Percentiles rank a stretch among this genome's conserved stretches.
Evolutionary conservation across 306 rosid species (phyloP).

Genomic region (Vicia villosa): DNA sequence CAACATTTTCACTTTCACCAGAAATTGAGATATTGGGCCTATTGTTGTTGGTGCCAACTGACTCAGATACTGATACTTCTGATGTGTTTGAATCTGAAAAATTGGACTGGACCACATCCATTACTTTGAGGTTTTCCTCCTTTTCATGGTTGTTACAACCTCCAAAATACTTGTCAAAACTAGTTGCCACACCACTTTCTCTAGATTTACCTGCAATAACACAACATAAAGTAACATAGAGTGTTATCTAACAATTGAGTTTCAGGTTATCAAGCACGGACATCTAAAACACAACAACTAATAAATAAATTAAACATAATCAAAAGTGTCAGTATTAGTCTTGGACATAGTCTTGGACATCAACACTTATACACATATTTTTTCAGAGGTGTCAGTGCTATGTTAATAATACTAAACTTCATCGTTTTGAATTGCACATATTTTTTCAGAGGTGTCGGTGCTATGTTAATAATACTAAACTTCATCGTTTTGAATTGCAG

Average conservation of each 20-base stretch:
- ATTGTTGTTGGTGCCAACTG: conserved; percentile 62
- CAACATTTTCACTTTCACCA: conserved; percentile 44
- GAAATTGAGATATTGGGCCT: conserved; percentile 48
- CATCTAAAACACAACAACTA: too few relatives aligned
- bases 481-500: neutral
- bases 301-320: too few relatives aligned
- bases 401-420: neutral
- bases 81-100: conserved; percentile 79
- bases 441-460: too few relatives aligned
- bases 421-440: neutral
- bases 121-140: conserved; percentile 27
- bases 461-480: neutral
- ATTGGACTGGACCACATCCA: conserved; percentile 56
- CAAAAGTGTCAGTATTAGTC: too few relatives aligned
- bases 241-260: neutral
- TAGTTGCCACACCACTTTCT: conserved; percentile 19
- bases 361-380: too few relatives aligned
- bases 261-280: neutral
- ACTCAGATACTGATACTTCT: conserved; percentile 72
- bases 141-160: conserved; percentile 3
- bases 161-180: conserved; percentile 37
- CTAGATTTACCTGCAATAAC: conserved; percentile 43
- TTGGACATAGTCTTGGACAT: too few relatives aligned
- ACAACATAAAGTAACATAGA: neutral
- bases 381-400: too few relatives aligned